These are phyloP conservation scores for Talaromyces sp. DNA, from an alignment of 2,329 filamentous ascomycete genomes.

Conservation along the genomic window DNA sequence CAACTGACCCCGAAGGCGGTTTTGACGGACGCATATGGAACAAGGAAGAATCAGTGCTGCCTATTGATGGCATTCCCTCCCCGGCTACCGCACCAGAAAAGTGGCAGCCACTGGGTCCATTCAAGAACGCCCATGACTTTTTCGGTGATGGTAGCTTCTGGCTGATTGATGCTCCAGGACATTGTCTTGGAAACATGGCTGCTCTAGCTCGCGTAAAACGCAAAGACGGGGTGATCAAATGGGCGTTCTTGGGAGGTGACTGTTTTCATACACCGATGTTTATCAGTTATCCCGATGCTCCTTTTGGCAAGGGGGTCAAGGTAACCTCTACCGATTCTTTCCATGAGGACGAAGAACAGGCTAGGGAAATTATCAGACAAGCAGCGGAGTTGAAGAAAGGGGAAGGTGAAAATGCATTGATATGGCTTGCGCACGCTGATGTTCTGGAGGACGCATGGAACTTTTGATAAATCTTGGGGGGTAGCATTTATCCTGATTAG, in stretches of 20 bases:
- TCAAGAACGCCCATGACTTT: constrained; percentile 32
- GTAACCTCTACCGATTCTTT: constrained; percentile 5
- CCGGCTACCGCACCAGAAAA: background rate
- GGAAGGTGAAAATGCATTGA: constrained; percentile 5
- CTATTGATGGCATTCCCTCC: background rate
- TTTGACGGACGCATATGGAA: constrained; percentile 9
- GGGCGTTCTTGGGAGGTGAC: constrained; percentile 7
- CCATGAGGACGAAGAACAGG: constrained; percentile 4
- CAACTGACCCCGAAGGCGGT: background rate
- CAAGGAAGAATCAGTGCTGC: background rate
- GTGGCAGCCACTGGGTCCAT: constrained; percentile 32
- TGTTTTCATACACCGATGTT: constrained; percentile 6
- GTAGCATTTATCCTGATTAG: background rate
- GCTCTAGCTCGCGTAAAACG: constrained; percentile 20
- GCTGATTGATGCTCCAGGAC: constrained; percentile 35
- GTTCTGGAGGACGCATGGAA: constrained; percentile 6
- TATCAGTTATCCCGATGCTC: constrained; percentile 6
- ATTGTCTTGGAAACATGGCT: constrained; percentile 40
- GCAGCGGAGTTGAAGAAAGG: constrained; percentile 3
- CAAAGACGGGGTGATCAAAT: constrained; percentile 5
- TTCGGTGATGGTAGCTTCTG: constrained; percentile 39
- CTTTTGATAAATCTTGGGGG: background rate
- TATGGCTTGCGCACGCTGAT: constrained; percentile 4
- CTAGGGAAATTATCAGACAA: constrained; percentile 9
- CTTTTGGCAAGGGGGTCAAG: constrained; percentile 8